Base-by-base conservation (phyloP, 768 basidiomycete genomes). In the Mycena kentingensis region DNA sequence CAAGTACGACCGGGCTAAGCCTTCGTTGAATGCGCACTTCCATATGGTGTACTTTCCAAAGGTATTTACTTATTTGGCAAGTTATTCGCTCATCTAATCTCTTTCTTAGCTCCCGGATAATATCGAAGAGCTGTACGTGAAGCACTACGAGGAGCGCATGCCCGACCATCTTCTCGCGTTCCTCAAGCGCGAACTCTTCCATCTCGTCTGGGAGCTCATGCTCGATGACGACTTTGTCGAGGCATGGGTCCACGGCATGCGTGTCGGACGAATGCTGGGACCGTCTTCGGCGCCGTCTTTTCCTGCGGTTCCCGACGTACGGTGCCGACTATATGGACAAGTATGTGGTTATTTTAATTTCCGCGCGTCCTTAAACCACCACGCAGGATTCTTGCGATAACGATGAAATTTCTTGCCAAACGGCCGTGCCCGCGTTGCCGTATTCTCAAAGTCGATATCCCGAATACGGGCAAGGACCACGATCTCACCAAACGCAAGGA, bases 1-100 rank as follows among this genome's bases (percentile, higher is more conserved):
- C 0, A 79, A 80, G 48, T 79, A 74, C 44, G 35, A 62, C 1
- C 61, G 70, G 0, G 57, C 53, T 0, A 64, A 65, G 10, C 75
- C 72, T 0, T 52, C 39, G 10, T 28, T 60, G 19, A 25, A 60
- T 29, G 42, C 65, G 51, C 46, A 64, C 37, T 55, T 73, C 32
- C 74, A 75, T 45, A 6, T 77, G 4, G 73, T 70, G 1, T 77
- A 76, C 55, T 66, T 79, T 46, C 71, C 73, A 1, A 65, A 65
- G 25, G 72, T 75, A 56, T 48, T 62, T 55, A 21, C 28, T 54
- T 19, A 27, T 37, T 32, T n/a, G n/a, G 12, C 11, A 37, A 2
- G 41, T n/a, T 22, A 44, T 11, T 28, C 28, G 26, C 22, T 22
- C n/a, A n/a, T n/a, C 10, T 49, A 46, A 11, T 19, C 12, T 2